Evolutionary conservation across 495 filamentous ascomycete species (phyloP).

Genomic region (Hyaloscypha hepaticicola): DNA sequence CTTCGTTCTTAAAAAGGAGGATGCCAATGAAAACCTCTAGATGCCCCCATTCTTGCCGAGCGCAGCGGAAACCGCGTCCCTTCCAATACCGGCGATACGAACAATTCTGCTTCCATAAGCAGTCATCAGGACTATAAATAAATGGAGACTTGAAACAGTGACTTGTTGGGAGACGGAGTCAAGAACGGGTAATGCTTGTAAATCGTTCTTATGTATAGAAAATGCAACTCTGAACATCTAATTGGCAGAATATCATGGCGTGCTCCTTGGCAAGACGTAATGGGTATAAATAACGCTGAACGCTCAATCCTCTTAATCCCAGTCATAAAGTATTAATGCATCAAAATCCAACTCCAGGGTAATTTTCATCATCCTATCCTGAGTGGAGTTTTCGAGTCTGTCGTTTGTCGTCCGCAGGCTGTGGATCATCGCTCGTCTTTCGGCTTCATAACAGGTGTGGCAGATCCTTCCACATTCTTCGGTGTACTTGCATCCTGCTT

Average conservation of each 20-base stretch:
- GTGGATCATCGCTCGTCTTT: not conserved
- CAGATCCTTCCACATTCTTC: slow-evolving; percentile 3
- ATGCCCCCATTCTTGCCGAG: too few species aligned
- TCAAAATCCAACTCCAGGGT: not conserved
- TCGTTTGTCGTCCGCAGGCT: not conserved
- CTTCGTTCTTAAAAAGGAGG: too few species aligned
- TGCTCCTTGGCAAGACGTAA: not conserved
- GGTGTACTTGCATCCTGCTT: slow-evolving; percentile 27
- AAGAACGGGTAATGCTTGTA: too few species aligned
- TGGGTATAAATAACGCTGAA: not conserved
- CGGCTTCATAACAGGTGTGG: not conserved
- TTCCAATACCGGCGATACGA: too few species aligned
- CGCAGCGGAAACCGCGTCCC: too few species aligned
- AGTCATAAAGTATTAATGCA: not conserved
- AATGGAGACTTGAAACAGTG: too few species aligned
- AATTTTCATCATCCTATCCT: not conserved
- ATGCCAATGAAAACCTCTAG: too few species aligned
- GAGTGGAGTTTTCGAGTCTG: not conserved
- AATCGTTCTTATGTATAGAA: not conserved
- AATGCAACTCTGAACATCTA: not conserved
- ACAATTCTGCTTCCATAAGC: too few species aligned
- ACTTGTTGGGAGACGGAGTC: too few species aligned
- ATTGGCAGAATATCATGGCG: not conserved
- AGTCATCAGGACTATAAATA: too few species aligned
- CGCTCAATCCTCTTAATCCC: not conserved